Percentiles rank a stretch among this genome's conserved stretches.
Conservation (phyloP, 1,284 basidiomycete genomes). For the Flammula alnicola region DNA sequence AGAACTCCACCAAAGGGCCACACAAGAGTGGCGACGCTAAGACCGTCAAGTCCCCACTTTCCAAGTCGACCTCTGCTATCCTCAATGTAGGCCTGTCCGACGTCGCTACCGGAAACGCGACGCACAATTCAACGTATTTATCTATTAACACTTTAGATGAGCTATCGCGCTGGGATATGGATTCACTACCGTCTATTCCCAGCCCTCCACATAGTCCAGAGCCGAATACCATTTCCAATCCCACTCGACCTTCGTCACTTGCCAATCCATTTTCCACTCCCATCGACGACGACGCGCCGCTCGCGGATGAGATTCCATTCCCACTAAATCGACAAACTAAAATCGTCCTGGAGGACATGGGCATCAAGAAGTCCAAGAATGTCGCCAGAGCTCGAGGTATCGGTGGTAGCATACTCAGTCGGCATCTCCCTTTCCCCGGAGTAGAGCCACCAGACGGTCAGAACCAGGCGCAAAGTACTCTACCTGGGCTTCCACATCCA, state of each 20-base stretch:
- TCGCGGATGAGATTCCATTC: conserved; percentile 25
- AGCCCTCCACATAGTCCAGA: conserved; percentile 16
- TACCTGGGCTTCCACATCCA: conserved; percentile 16
- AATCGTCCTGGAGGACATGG: conserved; percentile 26
- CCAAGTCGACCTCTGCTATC: conserved; percentile 11
- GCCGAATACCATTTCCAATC: conserved; percentile 1
- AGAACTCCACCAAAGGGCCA: conserved; percentile 6
- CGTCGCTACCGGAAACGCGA: conserved; percentile 21
- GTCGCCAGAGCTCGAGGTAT: conserved; percentile 12
- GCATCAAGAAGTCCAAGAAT: conserved; percentile 26
- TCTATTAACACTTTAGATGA: conserved; percentile 28
- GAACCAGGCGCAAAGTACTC: background rate
- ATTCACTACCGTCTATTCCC: conserved; percentile 17
- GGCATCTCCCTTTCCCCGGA: conserved; percentile 6
- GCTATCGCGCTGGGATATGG: conserved; percentile 28
- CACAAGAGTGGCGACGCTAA: conserved; percentile 7
- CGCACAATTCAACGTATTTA: conserved; percentile 18
- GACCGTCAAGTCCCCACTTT: conserved; percentile 5
- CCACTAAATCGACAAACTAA: conserved; percentile 22
- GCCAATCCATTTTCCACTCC: conserved; percentile 21
- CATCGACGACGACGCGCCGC: conserved; percentile 23
- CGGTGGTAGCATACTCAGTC: conserved; percentile 8
- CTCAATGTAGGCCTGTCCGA: conserved; percentile 26
- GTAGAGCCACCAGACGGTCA: conserved; percentile 2
- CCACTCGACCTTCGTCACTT: conserved; percentile 1